Evolutionary conservation across 257 asterid genomes (phyloP), one percentile per base, ranked within the genome.

Genomic region (Misopates orontium): DNA sequence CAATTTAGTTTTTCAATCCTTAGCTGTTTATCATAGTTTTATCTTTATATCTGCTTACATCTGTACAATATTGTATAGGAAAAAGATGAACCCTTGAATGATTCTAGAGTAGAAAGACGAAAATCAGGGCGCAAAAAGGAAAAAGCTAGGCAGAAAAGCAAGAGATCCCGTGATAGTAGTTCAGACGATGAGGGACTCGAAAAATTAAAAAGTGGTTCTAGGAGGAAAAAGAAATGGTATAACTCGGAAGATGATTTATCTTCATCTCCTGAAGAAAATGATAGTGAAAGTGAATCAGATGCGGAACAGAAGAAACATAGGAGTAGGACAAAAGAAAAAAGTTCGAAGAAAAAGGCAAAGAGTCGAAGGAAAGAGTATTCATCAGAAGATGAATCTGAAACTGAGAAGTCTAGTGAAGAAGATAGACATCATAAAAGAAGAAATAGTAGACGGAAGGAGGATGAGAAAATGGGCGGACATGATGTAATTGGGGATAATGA

Each of bases 171-270:
- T 15, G 63, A 75, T 72, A 74, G 79, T 75, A 86, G 91, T 56
- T 84, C 95, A 14, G 95, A 84, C 10, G 96, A 85, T 25, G 95
- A 82, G 56, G 75, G 69, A 69, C 77, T 81, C 49, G 94, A 77
- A 59, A 84, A 68, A 77, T 82, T 90, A 65, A 83, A 80, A 73
- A 74, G 74, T 16, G 71, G 79, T 61, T 84, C 92, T 16, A 79
- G 80, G 66, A 83, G 77, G 88, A 87, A 89, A 72, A 87, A 84
- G 73, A 92, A 90, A 68, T 87, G 97, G 99, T 86, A 89, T 73
- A 85, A 80, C 60, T 79, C 94, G n/a, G 86, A 87, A 47, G 96
- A 89, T 62, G 97, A 78, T 39, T 55, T 79, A 54, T 79, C 95
- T 73, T 79, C 87, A 4, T 22, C 9, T 76, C 80, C 92, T 20